Conservation (phyloP, 2,329 filamentous ascomycete species). For the Saccharata proteae region DNA sequence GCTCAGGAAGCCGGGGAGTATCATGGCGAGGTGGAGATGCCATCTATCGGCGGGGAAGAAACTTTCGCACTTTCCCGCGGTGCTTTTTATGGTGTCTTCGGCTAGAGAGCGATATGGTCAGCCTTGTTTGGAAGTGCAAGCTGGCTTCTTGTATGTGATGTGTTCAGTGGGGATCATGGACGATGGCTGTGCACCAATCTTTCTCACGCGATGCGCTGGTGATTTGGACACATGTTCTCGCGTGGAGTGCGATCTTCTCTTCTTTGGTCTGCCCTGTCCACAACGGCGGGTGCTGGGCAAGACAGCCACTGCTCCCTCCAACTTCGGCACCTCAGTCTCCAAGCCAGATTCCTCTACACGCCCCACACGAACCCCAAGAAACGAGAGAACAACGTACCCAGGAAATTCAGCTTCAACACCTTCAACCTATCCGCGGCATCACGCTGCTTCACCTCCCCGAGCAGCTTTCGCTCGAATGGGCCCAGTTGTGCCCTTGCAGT, state of each 20-base stretch:
- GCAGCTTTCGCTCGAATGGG: conserved; percentile 36
- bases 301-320: no score
- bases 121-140: neutral
- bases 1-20: conserved; percentile 58
- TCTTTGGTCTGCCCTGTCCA: no score
- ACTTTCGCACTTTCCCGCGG: conserved; percentile 41
- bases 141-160: no score
- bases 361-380: no score
- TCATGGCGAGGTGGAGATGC: conserved; percentile 52
- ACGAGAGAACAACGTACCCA: conserved; percentile 37
- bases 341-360: no score
- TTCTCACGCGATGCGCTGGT: neutral
- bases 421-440: conserved; percentile 36
- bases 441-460: conserved; percentile 34
- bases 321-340: no score
- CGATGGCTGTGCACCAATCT: no score
- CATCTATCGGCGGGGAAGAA: conserved; percentile 31
- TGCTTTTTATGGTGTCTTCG: conserved; percentile 47
- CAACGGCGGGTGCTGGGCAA: no score
- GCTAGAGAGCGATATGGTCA: conserved; percentile 27
- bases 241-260: no score
- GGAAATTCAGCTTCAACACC: conserved; percentile 43
- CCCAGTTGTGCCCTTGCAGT: conserved; percentile 45
- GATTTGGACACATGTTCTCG: neutral
- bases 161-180: no score